Evolutionary conservation across 2,329 filamentous ascomycete species (phyloP).

Genomic region (Leptoxyphium fumago): DNA sequence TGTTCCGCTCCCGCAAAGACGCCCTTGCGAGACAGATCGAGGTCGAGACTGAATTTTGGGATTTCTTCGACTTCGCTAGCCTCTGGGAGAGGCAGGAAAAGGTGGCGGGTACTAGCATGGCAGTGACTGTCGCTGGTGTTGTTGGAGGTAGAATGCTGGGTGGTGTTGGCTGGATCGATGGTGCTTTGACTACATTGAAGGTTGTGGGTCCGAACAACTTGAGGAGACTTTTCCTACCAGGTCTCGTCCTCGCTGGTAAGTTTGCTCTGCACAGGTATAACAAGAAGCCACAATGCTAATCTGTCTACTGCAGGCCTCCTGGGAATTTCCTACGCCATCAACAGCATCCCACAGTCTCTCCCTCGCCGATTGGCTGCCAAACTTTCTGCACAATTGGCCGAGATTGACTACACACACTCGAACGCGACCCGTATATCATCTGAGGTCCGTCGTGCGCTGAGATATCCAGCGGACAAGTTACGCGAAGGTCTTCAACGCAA

Average conservation of each 20-base stretch:
- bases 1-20: conserved; percentile 80
- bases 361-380: conserved; percentile 75
- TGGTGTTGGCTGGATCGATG: conserved; percentile 78
- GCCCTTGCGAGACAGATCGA: conserved; percentile 71
- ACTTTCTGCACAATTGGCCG: conserved; percentile 62
- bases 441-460: conserved; percentile 78
- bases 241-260: conserved; percentile 65
- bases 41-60: conserved; percentile 72
- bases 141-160: conserved; percentile 70
- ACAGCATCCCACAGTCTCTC: conserved; percentile 76
- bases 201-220: conserved; percentile 70
- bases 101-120: conserved; percentile 85
- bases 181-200: conserved; percentile 65
- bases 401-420: conserved; percentile 81
- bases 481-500: conserved; percentile 69
- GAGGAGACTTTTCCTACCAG: conserved; percentile 65
- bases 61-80: conserved; percentile 80
- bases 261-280: neutral
- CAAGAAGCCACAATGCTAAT: conserved; percentile 18
- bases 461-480: conserved; percentile 73
- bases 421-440: conserved; percentile 75
- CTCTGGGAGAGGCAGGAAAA: conserved; percentile 88
- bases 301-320: conserved; percentile 44
- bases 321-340: conserved; percentile 65
- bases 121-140: conserved; percentile 77